Evolutionary conservation across 371 early-diverging fungal species (phyloP).

Genomic region (Mortierella sp.): DNA sequence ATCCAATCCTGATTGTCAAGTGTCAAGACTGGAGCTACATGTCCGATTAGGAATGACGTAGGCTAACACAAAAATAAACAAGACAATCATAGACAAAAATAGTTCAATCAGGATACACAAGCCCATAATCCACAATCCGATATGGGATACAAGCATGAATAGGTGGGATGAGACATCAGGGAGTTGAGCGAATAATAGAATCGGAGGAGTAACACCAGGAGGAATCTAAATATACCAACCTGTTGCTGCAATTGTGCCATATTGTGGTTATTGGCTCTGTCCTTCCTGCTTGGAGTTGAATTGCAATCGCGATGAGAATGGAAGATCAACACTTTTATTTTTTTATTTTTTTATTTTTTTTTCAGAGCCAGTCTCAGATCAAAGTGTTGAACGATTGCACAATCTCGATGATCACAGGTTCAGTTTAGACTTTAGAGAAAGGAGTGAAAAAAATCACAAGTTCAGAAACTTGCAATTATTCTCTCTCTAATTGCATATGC

Average conservation of each 20-base stretch:
- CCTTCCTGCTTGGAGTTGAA: background rate
- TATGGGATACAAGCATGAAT: background rate
- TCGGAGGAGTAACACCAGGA: background rate
- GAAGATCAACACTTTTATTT: background rate
- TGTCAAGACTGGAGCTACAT: constrained; percentile 43
- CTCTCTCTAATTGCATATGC: background rate
- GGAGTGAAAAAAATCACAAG: background rate
- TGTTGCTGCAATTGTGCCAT: constrained; percentile 4
- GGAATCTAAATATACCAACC: constrained; percentile 2
- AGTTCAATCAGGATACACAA: background rate
- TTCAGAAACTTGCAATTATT: background rate
- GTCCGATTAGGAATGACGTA: constrained; percentile 36
- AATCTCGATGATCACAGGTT: background rate
- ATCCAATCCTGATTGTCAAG: constrained; percentile 40
- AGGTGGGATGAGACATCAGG: background rate
- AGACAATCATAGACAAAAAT: background rate
- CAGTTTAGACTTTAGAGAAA: background rate
- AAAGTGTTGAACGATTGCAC: background rate
- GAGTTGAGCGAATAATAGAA: background rate
- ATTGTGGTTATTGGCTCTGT: background rate
- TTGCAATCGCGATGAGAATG: background rate
- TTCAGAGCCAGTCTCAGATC: no score
- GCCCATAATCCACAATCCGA: background rate
- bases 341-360: no score
- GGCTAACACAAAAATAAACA: constrained; percentile 11